Base-by-base conservation (phyloP, 179 eudicot genomes). In the Spergularia azorica region DNA sequence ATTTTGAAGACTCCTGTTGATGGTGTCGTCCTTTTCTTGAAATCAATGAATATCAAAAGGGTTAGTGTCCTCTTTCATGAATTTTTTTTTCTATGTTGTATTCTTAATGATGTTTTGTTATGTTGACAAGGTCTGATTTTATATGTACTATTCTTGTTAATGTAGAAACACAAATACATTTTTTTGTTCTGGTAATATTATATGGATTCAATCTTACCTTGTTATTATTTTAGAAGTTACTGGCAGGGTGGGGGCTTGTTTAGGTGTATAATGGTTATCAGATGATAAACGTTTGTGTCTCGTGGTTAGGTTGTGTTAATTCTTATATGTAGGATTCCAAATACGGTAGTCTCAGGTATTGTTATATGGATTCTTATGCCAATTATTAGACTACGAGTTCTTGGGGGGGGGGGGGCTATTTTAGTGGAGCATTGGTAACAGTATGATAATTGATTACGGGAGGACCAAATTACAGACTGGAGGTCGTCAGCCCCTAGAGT, bases 1-100 rank as follows among this genome's bases (percentile, higher is more conserved):
- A 96, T 96, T 74, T 83, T 82, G 67, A 96, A 94, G 86, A 83
- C 76, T 65, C 99, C 98, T 15, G 95, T 94, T 80, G 99, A 96
- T 72, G 97, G 94, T 73, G 93, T 92, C 72, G 87, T 94, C 67
- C 96, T 96, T 18, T 81, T 90, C 71, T 59, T 96, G 96, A 96
- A 92, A 80, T 94, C 98, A 80, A 94, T 96, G 94, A 86, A 89
- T 72, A 88, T 94, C 69, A 81, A 78, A 74, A 84, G 89, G 96
- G 98, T 87, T 76, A 50, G 84, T 79, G 21, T 64, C 51, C 43
- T 58, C 38, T 63, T 56, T 52, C 59, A 54, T 14, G 51, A 26
- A 26, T 57, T 10, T 58, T 17, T 43, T 41, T 20, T 50, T 50
- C 56, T 41, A 46, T 18, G 5, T 14, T 9, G n/a, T 20, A 41